Conservation (phyloP, 768 basidiomycete genomes). For the Panaeolus cyanescens region DNA sequence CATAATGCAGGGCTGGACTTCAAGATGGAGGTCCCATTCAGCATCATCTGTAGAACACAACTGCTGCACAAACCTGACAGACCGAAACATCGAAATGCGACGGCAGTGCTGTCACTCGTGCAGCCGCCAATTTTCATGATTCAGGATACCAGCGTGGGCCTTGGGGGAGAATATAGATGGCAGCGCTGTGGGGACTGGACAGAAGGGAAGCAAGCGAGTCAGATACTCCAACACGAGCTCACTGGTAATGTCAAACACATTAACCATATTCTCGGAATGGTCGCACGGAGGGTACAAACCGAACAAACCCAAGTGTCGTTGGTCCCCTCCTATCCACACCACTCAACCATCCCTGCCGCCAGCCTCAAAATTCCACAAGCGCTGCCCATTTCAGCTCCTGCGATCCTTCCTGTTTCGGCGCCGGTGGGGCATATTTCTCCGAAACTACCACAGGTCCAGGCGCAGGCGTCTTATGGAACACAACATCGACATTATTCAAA, state of each 20-base stretch:
- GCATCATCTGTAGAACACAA: constrained; percentile 49
- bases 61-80: not conserved
- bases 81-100: not conserved
- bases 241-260: constrained; percentile 66
- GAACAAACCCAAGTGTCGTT: not conserved
- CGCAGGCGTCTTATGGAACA: not conserved
- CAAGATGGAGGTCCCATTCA: constrained; percentile 84
- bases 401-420: not conserved
- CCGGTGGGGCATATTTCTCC: not conserved
- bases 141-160: not conserved
- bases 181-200: constrained; percentile 76
- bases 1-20: constrained; percentile 71
- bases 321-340: not conserved
- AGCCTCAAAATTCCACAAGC: not conserved
- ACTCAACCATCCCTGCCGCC: not conserved
- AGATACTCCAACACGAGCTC: constrained; percentile 63
- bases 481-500: not conserved
- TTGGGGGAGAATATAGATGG: constrained; percentile 45
- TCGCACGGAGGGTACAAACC: constrained; percentile 38
- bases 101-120: constrained; percentile 16
- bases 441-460: not conserved
- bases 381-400: not conserved
- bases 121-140: constrained; percentile 58
- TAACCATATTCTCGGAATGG: constrained; percentile 43
- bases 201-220: constrained; percentile 67